phyloP scores from a whole-genome alignment of 2,329 filamentous ascomycete species.

The Penicillium rolfsii region DNA sequence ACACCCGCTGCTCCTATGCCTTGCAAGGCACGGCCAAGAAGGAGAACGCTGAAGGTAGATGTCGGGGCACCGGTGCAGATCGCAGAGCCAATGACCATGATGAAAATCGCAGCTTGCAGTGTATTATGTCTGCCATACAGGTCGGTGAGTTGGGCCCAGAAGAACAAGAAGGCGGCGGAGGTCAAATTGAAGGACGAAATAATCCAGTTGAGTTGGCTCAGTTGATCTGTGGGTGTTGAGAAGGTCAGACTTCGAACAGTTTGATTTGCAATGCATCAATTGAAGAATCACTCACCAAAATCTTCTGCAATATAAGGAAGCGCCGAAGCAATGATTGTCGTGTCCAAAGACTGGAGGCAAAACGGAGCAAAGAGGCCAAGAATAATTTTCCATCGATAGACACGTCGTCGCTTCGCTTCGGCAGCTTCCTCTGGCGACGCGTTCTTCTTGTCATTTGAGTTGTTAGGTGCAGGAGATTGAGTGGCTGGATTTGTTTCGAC shows the following conservation, averaged over 20 bases:
- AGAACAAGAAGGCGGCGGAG: slow-evolving; percentile 67
- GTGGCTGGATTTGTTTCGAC: background rate
- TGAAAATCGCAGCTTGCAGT: slow-evolving; percentile 60
- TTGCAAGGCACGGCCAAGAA: slow-evolving; percentile 66
- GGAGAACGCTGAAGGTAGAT: slow-evolving; percentile 57
- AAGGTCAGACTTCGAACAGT: background rate
- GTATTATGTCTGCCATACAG: slow-evolving; percentile 65
- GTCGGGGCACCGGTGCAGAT: slow-evolving; percentile 62
- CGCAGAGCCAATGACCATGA: slow-evolving; percentile 63
- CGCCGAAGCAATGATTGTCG: slow-evolving; percentile 66
- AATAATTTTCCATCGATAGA: slow-evolving; percentile 63
- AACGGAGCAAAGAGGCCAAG: slow-evolving; percentile 63
- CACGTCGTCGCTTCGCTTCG: slow-evolving; percentile 21
- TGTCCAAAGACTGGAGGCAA: slow-evolving; percentile 64
- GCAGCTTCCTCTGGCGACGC: slow-evolving; percentile 10
- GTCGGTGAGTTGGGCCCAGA: slow-evolving; percentile 67
- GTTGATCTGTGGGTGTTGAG: slow-evolving; percentile 44
- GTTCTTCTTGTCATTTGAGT: background rate
- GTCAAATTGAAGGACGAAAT: slow-evolving; percentile 70
- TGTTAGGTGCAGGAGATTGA: background rate
- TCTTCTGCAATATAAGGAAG: slow-evolving; percentile 66
- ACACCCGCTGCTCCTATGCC: slow-evolving; percentile 65
- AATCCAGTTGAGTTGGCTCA: slow-evolving; percentile 69
- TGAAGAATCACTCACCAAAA: slow-evolving; percentile 54
- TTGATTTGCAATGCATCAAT: background rate